Conservation (phyloP, 805 yeast genomes). For the Teunomyces kruisii region DNA sequence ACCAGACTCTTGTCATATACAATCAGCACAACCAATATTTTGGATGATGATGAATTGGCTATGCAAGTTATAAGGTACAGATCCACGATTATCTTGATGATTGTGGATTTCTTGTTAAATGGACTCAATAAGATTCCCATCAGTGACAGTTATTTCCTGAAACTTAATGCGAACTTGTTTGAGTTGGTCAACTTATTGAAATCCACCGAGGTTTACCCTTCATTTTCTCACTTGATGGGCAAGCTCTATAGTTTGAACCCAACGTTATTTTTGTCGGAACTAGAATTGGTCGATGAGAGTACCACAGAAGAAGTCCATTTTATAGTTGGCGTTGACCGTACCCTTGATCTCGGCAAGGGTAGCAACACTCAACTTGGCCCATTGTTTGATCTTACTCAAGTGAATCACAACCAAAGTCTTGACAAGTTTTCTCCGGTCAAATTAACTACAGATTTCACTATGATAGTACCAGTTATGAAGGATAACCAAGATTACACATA, state of each 20-base stretch:
- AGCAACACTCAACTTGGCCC: conserved; percentile 13
- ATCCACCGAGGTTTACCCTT: conserved; percentile 25
- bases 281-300: conserved; percentile 19
- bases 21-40: conserved; percentile 30
- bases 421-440: conserved; percentile 27
- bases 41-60: conserved; percentile 28
- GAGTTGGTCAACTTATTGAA: conserved; percentile 33
- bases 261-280: conserved; percentile 23
- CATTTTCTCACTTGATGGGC: conserved; percentile 23
- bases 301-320: conserved; percentile 33
- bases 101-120: conserved; percentile 26
- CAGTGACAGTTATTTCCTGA: conserved; percentile 29
- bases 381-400: conserved; percentile 32
- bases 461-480: conserved; percentile 22
- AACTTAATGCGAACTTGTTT: conserved; percentile 25
- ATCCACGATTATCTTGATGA: conserved; percentile 23
- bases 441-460: conserved; percentile 31
- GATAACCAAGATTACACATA: conserved; percentile 9
- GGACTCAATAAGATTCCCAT: conserved; percentile 33
- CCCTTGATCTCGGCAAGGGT: conserved; percentile 14
- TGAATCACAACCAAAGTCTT: conserved; percentile 11
- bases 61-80: conserved; percentile 39
- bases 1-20: conserved; percentile 27
- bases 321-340: conserved; percentile 31
- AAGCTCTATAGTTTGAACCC: conserved; percentile 31